Evolutionary conservation across 352 stramenopile genomes (phyloP).

Genomic region (Paralagenidium karlingii): DNA sequence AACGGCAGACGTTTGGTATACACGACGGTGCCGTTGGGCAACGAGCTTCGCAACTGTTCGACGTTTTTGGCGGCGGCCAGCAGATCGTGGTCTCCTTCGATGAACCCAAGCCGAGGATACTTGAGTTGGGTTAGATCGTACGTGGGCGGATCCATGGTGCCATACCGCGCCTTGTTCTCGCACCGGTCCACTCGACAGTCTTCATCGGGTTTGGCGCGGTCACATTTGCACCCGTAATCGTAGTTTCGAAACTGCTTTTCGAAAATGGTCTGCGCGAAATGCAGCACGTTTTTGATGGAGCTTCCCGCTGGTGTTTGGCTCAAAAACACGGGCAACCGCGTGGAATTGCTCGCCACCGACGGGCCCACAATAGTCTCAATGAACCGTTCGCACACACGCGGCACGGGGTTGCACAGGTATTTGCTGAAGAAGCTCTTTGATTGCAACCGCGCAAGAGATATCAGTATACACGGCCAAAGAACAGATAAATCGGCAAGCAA

Average conservation of each 20-base stretch:
- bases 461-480: too few species aligned
- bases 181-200: conserved; percentile 26
- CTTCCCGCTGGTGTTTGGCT: conserved; percentile 40
- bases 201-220: conserved; percentile 12
- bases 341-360: conserved; percentile 33
- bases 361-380: conserved; percentile 24
- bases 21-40: conserved; percentile 35
- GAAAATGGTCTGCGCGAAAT: conserved; percentile 48
- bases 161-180: conserved; percentile 45
- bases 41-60: conserved; percentile 20
- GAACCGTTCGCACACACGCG: conserved; percentile 23
- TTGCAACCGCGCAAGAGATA: too few species aligned
- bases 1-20: conserved; percentile 27
- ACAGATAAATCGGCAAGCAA: too few species aligned
- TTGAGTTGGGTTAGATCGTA: conserved; percentile 26
- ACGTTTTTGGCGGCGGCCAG: conserved; percentile 30
- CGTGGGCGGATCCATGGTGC: conserved; percentile 17
- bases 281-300: conserved; percentile 48
- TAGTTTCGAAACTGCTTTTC: conserved; percentile 39
- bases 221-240: conserved; percentile 42
- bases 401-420: too few species aligned
- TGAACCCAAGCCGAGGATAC: conserved; percentile 39
- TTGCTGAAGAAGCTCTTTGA: too few species aligned
- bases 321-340: conserved; percentile 44
- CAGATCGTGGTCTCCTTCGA: conserved; percentile 32